These are phyloP conservation scores for Morella rubra DNA, from an alignment of 306 rosid genomes.

Conservation along the genomic window DNA sequence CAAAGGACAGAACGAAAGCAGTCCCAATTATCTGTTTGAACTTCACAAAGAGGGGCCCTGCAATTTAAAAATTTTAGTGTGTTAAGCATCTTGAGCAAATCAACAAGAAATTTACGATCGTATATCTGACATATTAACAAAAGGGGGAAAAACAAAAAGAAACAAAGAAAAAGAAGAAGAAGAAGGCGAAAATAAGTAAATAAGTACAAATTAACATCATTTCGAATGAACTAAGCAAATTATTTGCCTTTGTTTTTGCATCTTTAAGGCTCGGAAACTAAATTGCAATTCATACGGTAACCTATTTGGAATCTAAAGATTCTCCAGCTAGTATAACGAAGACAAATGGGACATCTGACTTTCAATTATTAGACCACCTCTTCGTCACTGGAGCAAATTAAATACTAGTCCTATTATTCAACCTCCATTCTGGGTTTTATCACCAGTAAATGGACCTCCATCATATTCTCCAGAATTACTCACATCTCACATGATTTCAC, in stretches of 20 bases:
- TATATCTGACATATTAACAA: not conserved
- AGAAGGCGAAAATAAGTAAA: not conserved
- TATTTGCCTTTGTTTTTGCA: not conserved
- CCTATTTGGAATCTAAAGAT: too few relatives aligned
- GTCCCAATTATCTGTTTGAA: constrained; percentile 55
- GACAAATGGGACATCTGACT: too few relatives aligned
- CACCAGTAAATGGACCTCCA: not conserved
- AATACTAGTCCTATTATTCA: not conserved
- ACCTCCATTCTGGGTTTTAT: not conserved
- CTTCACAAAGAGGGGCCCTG: constrained; percentile 59
- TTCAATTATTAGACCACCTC: not conserved
- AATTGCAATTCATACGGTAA: too few relatives aligned
- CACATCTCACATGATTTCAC: not conserved
- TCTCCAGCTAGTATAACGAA: too few relatives aligned
- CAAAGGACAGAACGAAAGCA: constrained; percentile 51
- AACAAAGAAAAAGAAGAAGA: not conserved
- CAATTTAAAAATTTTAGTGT: constrained; percentile 7
- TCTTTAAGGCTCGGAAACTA: not conserved
- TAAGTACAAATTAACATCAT: not conserved
- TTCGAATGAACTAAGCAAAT: not conserved
- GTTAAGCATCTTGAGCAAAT: constrained; percentile 2
- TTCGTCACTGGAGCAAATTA: not conserved
- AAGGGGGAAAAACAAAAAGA: not conserved
- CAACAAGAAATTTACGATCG: not conserved
- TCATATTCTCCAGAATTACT: not conserved